Base-by-base conservation (phyloP, 2,329 filamentous ascomycete species). In the Nemania bipapillata region DNA sequence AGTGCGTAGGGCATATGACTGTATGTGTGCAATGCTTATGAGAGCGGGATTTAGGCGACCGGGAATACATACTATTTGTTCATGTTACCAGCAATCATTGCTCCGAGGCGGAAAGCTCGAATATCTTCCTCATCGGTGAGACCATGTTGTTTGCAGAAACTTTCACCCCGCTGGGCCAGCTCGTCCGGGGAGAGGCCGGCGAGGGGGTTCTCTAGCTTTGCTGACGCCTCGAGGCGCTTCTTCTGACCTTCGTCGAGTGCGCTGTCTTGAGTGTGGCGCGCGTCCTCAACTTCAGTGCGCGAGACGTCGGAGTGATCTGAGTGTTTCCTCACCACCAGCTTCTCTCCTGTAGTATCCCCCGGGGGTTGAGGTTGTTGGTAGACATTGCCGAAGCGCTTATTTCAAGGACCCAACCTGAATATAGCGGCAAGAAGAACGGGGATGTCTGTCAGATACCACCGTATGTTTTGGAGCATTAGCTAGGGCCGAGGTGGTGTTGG, bases 31-130 rank as follows among this genome's bases (percentile, higher is more conserved):
- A n/a, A 35, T 45, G 47, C n/a, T 22, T 20, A 11, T 54, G 11
- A 7, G 17, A 65, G 20, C 24, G 11, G 4, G 20, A 40, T 30
- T 9, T 15, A 22, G 49, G 40, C 6, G 3, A 8, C n/a, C 52
- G 5, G 1, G 11, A 61, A 35, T 24, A 49, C 66, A 20, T 65
- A 68, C 66, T 85, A 86, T 62, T 81, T 81, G 60, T 83, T 83
- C 49, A 85, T 81, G 50, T 85, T 81, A 17, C 81, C 87, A 0
- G 88, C 86, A 65, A 90, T 82, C 63, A 88, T 82, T 53, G 88
- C 88, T 5, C 88, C 88, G 24, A 89, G 80, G 20, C 84, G 83
- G 74, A 90, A 90, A 4, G 86, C 86, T 11, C 86, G 83, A 35
- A 89, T 79, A 73, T 90, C 87, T 15, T 86, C 84, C 22, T 86